Percentiles rank a stretch among this genome's conserved stretches.
Conservation (phyloP, 257 asterid genomes). For the Anisodus tanguticus region DNA sequence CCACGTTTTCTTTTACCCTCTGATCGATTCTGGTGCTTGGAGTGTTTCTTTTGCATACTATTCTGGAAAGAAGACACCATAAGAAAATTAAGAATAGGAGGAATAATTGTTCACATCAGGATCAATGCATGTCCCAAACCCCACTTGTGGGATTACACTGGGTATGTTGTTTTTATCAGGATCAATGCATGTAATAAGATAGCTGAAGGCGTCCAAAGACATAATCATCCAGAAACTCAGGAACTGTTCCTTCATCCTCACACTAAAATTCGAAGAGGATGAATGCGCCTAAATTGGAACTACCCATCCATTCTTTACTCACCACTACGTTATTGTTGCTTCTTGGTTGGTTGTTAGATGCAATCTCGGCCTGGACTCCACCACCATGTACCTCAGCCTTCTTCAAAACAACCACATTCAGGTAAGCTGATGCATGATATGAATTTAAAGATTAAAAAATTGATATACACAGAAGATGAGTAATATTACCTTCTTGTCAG, state of each 20-base stretch:
- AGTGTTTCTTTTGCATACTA: constrained; percentile 50
- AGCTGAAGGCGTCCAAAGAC: background rate
- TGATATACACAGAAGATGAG: background rate
- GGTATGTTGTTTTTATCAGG: background rate
- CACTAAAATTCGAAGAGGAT: constrained; percentile 22
- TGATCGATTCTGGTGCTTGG: constrained; percentile 49
- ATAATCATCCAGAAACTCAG: constrained; percentile 21
- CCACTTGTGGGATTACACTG: too few species aligned
- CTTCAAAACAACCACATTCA: constrained; percentile 30
- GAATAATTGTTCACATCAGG: constrained; percentile 1
- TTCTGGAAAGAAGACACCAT: constrained; percentile 48
- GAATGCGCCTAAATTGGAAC: constrained; percentile 14
- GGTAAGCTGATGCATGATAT: constrained; percentile 26
- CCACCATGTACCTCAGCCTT: constrained; percentile 33
- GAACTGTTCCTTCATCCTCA: constrained; percentile 16
- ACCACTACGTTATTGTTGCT: constrained; percentile 47
- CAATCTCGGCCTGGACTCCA: constrained; percentile 37
- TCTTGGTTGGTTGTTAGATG: constrained; percentile 35
- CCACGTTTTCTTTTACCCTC: constrained; percentile 48
- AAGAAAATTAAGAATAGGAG: constrained; percentile 13
- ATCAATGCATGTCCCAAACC: constrained; percentile 1
- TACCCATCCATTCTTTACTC: constrained; percentile 23
- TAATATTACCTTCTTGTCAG: constrained; percentile 49
- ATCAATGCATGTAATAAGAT: constrained; percentile 16
- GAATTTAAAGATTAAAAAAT: constrained; percentile 16